A percentile compares a stretch with the other conserved stretches of the same genome.
phyloP scores from a whole-genome alignment of 129 eudicot genomes.

The Helichrysum umbraculigerum region DNA sequence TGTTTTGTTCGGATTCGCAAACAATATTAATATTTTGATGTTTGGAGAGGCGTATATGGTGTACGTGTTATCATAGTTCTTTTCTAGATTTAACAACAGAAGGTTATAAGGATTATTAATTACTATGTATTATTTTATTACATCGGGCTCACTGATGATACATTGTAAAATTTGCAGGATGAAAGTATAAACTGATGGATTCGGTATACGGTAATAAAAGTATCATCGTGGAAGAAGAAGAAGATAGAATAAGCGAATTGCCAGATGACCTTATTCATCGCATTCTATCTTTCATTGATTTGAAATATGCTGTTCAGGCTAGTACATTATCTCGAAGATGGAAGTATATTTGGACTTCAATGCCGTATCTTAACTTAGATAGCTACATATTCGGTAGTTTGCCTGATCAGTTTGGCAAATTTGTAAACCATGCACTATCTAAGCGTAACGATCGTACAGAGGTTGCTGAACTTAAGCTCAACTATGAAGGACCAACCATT shows the following conservation, averaged over 20 bases:
- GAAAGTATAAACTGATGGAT: not conserved
- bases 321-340: slow-evolving; percentile 13
- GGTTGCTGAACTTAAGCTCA: slow-evolving; percentile 1
- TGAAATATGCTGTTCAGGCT: slow-evolving; percentile 12
- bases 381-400: not conserved
- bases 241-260: slow-evolving; percentile 30
- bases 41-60: too few species aligned
- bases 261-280: slow-evolving; percentile 25
- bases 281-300: slow-evolving; percentile 21
- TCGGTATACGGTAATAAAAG: not conserved
- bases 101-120: too few species aligned
- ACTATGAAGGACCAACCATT: not conserved
- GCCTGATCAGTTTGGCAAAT: slow-evolving; percentile 5
- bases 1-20: too few species aligned
- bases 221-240: slow-evolving; percentile 12
- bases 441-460: slow-evolving; percentile 2
- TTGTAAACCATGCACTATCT: slow-evolving; percentile 5
- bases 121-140: too few species aligned
- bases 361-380: slow-evolving; percentile 2
- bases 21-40: too few species aligned
- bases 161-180: too few species aligned
- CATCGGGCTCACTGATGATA: too few species aligned
- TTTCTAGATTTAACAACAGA: too few species aligned
- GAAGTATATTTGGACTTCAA: slow-evolving; percentile 21
- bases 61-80: too few species aligned